Evolutionary conservation across 768 basidiomycete species (phyloP), one percentile per base, ranked within the genome.

Genomic region (Amylocystis lapponica): DNA sequence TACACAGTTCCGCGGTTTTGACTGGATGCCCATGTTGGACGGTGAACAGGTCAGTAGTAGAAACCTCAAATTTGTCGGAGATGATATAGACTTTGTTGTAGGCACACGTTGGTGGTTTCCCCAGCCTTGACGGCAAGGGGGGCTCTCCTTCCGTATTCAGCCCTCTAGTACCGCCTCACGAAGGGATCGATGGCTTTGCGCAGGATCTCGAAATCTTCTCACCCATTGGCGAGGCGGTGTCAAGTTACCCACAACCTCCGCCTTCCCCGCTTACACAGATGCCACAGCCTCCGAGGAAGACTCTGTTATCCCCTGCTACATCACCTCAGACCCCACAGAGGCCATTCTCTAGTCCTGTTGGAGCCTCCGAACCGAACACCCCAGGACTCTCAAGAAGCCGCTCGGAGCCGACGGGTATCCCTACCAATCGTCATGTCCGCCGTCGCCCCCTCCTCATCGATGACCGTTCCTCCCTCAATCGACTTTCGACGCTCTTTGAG

Each of bases 391-490:
- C 27, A 21, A 14, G 39, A 27, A 40, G 39, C 39, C 27, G 31
- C 17, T 40, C 39, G 23, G 39, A 40, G 16, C 39, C 39, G 5
- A 10, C 27, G 16, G 31, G 39, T 19, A 34, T 19, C 7, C 37
- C 37, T 14, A 19, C 26, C 12, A 40, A 20, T 17, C 26, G 59
- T n/a, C 64, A 57, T 41, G 50, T 60, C 20, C 68, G 67, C 20
- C 66, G 67, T 19, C 63, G 61, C 14, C 64, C 66, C 12, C 55
- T 72, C 16, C 59, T 65, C 26, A 50, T 69, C 3, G 64, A 74
- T 27, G 73, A 76, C 41, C 60, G 62, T 35, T 42, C 64, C 2
- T 59, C 63, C 3, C 46, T 61, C 16, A 55, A 47, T 48, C 62
- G 62, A 27, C 56, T 74, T 25, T 65, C 67, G 0, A 66, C 61